phyloP scores from a whole-genome alignment of 495 filamentous ascomycete species.

The Aspergillus nidulans region DNA sequence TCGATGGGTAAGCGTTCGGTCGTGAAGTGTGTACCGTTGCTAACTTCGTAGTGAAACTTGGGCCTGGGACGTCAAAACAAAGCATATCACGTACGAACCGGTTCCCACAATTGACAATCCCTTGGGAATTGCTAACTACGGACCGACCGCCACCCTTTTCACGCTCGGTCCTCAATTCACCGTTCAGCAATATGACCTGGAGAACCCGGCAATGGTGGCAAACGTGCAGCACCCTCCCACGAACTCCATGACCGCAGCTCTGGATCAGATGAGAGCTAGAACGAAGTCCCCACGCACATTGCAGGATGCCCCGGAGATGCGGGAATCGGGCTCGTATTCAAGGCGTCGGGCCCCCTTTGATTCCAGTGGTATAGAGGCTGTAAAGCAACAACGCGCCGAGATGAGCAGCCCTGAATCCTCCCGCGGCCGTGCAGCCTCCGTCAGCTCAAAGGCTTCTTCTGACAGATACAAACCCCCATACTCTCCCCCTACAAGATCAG shows the following conservation, averaged over 20 bases:
- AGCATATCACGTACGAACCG: conserved; percentile 82
- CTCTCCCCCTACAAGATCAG: conserved; percentile 40
- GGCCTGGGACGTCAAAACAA: conserved; percentile 95
- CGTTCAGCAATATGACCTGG: conserved; percentile 91
- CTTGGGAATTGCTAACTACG: conserved; percentile 79
- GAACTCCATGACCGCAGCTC: conserved; percentile 70
- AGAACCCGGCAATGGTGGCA: conserved; percentile 71
- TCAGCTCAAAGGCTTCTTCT: conserved; percentile 48
- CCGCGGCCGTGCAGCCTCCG: conserved; percentile 61
- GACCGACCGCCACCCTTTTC: conserved; percentile 85
- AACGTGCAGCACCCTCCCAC: conserved; percentile 80
- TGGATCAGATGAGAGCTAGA: conserved; percentile 53
- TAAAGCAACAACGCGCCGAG: conserved; percentile 51
- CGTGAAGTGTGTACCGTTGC: neutral
- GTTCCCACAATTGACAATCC: conserved; percentile 82
- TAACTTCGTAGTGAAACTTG: conserved; percentile 68
- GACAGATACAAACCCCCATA: conserved; percentile 35
- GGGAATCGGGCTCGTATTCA: conserved; percentile 20
- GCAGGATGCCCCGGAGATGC: conserved; percentile 35
- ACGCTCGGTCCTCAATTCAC: conserved; percentile 83
- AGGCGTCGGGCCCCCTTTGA: conserved; percentile 42
- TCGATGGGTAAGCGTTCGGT: conserved; percentile 71
- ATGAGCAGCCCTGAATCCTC: conserved; percentile 60
- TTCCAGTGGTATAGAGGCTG: conserved; percentile 37
- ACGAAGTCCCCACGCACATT: conserved; percentile 28